Evolutionary conservation across 2,329 filamentous ascomycete genomes (phyloP), one percentile per base, ranked within the genome.

Genomic region (Alternaria arborescens): DNA sequence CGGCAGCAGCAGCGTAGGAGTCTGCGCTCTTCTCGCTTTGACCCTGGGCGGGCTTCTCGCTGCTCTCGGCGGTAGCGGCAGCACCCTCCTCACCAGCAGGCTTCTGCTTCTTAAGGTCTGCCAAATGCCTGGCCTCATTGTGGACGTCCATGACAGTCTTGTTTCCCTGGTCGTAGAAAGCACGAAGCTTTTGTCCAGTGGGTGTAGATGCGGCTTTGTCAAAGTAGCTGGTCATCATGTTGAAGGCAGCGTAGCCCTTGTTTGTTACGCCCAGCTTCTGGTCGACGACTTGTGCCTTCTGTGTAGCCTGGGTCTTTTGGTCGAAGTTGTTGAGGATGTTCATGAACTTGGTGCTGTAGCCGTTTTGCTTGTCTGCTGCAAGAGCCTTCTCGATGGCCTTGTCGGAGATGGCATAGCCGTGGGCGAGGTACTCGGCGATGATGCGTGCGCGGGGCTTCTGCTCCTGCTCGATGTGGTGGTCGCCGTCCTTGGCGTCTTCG

Each of bases 361-460:
- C 92, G 81, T 98, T 94, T 82, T 94, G 91, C 78, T 91, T 84
- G 83, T 99, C 95, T 52, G 98, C 88, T 30, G 92, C 88, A 73
- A 99, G 91, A 65, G 93, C 94, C 65, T 87, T 87, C 82, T 95
- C 87, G 70, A 97, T 89, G 52, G 92, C 91, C 58, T 86, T 83
- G 76, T 91, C 89, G 62, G 87, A 93, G 67, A 98, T 85, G 40
- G 89, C 87, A 82, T 99, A 99, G 70, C 95, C 95, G 73, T 97
- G 93, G 11, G 95, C 94, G 34, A 99, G 90, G 81, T 98, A 97
- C 83, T 99, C 95, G 67, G 95, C 95, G 52, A 97, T 81, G 79
- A 99, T 97, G 72, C 95, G 92, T 41, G 91, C 88, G 73, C 94
- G 91, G 16, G 95, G 95, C 86, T 99, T 99, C 84, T 98, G 93